Conservation (phyloP, 164 flowering plant species). For the Hamamelis virginiana region DNA sequence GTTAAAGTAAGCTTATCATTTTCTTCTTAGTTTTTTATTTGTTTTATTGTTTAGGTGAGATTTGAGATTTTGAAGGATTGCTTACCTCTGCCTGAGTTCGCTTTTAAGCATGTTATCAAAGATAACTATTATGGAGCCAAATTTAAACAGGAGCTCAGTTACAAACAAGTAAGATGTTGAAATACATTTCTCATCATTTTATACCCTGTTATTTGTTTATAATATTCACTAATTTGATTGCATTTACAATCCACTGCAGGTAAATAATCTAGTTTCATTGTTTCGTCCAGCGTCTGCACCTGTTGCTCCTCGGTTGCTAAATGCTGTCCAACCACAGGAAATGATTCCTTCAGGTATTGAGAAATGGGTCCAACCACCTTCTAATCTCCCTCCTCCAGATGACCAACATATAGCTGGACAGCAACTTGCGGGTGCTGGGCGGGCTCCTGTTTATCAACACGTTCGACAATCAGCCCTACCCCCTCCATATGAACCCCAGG, state of each 20-base stretch:
- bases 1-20: too few relatives aligned
- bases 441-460: background rate
- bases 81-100: constrained; percentile 37
- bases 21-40: background rate
- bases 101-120: constrained; percentile 27
- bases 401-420: constrained; percentile 10
- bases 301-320: constrained; percentile 2
- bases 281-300: constrained; percentile 20
- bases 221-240: background rate
- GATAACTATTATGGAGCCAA: constrained; percentile 31
- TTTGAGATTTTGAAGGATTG: constrained; percentile 33
- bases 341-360: background rate
- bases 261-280: constrained; percentile 23
- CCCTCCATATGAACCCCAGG: constrained; percentile 10
- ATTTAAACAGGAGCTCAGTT: constrained; percentile 33
- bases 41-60: constrained; percentile 27
- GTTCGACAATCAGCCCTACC: constrained; percentile 1
- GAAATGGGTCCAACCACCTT: constrained; percentile 5
- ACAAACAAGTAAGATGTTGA: constrained; percentile 20
- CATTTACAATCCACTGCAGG: constrained; percentile 22
- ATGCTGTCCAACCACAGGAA: background rate
- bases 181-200: background rate
- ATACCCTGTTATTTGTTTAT: background rate
- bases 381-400: constrained; percentile 5
- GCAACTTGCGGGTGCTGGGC: background rate